These are phyloP conservation scores for Colletotrichum sp. DNA, from an alignment of 2,329 filamentous ascomycete species.

Conservation along the genomic window DNA sequence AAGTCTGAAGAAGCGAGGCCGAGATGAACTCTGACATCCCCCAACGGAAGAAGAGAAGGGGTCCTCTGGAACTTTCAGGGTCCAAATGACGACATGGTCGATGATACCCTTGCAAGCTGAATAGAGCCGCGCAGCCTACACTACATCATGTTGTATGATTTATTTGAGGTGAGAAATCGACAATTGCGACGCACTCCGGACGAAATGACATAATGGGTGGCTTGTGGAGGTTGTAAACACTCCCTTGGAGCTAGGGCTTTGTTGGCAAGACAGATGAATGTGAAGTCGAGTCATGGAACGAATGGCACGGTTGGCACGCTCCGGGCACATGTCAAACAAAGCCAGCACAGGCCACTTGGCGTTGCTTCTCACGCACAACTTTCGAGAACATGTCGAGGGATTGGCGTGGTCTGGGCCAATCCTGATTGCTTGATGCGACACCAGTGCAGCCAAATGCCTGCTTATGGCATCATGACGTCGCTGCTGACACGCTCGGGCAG, in stretches of 20 bases:
- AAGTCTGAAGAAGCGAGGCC: not conserved
- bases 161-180: not conserved
- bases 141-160: not conserved
- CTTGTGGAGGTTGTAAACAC: not conserved
- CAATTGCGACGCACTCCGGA: not conserved
- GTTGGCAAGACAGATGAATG: not conserved
- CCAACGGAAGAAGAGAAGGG: not conserved
- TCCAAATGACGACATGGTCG: constrained; percentile 18
- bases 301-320: not conserved
- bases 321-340: constrained; percentile 11
- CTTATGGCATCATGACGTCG: constrained; percentile 17
- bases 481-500: not conserved
- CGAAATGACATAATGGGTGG: constrained; percentile 10
- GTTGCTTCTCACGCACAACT: not conserved
- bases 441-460: not conserved
- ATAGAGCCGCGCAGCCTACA: not conserved
- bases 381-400: not conserved
- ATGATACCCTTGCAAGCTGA: constrained; percentile 1
- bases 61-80: constrained; percentile 1
- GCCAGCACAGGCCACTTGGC: not conserved
- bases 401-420: not conserved
- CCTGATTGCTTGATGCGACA: not conserved
- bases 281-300: constrained; percentile 2
- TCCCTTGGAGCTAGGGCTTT: not conserved
- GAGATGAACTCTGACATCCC: not conserved